Percentiles rank a stretch among this genome's conserved stretches.
These are phyloP conservation scores for Fusarium zealandicum DNA, from an alignment of 2,329 filamentous ascomycete genomes.

Conservation along the genomic window DNA sequence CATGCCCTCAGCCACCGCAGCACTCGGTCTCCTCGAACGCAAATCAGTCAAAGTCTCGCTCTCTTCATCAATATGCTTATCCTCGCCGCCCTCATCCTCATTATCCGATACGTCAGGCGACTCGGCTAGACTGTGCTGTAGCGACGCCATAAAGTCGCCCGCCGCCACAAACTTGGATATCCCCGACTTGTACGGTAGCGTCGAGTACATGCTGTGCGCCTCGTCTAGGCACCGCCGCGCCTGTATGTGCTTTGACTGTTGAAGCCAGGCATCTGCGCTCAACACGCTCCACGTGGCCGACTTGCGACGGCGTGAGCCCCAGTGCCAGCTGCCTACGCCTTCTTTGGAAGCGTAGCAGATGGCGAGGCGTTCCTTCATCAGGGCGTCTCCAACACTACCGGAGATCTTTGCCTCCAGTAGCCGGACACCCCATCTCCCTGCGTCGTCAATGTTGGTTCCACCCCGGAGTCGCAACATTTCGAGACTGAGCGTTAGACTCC, in stretches of 20 bases:
- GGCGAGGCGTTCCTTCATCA: slow-evolving; percentile 86
- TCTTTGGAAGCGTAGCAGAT: slow-evolving; percentile 81
- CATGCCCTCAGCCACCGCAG: slow-evolving; percentile 54
- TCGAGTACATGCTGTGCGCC: slow-evolving; percentile 64
- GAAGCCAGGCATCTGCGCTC: slow-evolving; percentile 83
- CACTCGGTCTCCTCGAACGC: slow-evolving; percentile 62
- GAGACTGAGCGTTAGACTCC: slow-evolving; percentile 76
- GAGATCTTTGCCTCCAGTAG: slow-evolving; percentile 81
- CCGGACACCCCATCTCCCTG: slow-evolving; percentile 82
- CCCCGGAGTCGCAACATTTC: slow-evolving; percentile 86
- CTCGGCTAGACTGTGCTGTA: slow-evolving; percentile 59
- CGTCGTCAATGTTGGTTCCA: slow-evolving; percentile 82
- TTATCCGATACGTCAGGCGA: slow-evolving; percentile 50
- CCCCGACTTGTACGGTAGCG: slow-evolving; percentile 58
- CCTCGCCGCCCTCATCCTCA: slow-evolving; percentile 52
- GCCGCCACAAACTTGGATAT: slow-evolving; percentile 60
- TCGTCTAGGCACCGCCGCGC: slow-evolving; percentile 80
- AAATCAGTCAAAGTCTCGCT: slow-evolving; percentile 63
- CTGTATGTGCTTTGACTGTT: slow-evolving; percentile 77
- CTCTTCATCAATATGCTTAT: slow-evolving; percentile 57
- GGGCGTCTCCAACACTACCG: slow-evolving; percentile 77
- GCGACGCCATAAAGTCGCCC: slow-evolving; percentile 58
- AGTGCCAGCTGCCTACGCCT: slow-evolving; percentile 69
- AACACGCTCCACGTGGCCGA: slow-evolving; percentile 89
- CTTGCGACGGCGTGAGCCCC: slow-evolving; percentile 80